These are phyloP conservation scores for Ogataea trehaloabstinens DNA, from an alignment of 805 yeast genomes.

Conservation along the genomic window DNA sequence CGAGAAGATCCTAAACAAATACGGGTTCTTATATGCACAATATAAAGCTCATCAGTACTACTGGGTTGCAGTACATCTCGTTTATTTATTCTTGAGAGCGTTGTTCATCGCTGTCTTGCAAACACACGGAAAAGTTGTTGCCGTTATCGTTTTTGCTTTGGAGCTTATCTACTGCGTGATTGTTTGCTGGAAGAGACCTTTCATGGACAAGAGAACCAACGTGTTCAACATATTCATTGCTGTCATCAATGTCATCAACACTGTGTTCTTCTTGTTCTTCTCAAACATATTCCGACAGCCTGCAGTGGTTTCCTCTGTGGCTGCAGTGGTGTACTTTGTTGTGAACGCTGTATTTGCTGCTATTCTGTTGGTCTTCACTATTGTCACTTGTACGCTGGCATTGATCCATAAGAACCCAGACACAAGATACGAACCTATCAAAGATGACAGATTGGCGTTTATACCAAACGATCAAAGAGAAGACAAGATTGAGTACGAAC, in stretches of 20 bases:
- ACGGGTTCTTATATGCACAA: constrained; percentile 91
- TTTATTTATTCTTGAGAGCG: constrained; percentile 70
- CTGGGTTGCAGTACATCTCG: constrained; percentile 66
- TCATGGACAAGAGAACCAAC: constrained; percentile 92
- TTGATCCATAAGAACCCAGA: constrained; percentile 89
- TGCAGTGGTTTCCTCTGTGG: constrained; percentile 82
- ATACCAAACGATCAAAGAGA: constrained; percentile 55
- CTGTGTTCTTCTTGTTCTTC: constrained; percentile 85
- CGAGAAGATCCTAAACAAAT: constrained; percentile 71
- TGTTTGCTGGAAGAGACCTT: constrained; percentile 76
- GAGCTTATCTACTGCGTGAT: constrained; percentile 69
- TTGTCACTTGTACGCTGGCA: constrained; percentile 84
- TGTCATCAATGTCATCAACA: constrained; percentile 74
- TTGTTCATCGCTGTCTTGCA: constrained; percentile 87
- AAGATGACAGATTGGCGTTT: constrained; percentile 95
- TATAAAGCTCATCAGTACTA: constrained; percentile 84
- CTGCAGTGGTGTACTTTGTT: constrained; percentile 87
- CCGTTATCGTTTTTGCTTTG: constrained; percentile 69
- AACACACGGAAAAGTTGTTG: constrained; percentile 74
- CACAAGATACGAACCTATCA: constrained; percentile 91
- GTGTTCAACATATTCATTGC: constrained; percentile 87
- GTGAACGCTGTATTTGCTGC: constrained; percentile 87
- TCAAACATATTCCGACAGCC: constrained; percentile 82
- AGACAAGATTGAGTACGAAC: constrained; percentile 52
- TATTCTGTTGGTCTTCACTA: constrained; percentile 77